A percentile compares a stretch with the other conserved stretches of the same genome.
phyloP scores from a whole-genome alignment of 306 rosid species.

The Mucuna pruriens region DNA sequence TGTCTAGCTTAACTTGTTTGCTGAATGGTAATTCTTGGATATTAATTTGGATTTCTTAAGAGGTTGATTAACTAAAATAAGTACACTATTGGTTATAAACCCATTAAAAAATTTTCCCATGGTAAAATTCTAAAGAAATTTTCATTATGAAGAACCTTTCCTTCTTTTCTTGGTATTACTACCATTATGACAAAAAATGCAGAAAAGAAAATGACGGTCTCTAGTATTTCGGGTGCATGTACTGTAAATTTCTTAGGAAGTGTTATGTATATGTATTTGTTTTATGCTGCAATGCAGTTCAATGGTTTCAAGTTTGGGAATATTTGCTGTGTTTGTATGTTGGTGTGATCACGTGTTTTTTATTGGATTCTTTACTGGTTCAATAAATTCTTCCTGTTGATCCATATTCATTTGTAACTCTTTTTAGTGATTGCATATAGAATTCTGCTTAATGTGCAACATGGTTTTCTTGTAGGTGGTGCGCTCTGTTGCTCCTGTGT shows the following conservation, averaged over 20 bases:
- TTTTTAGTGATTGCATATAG: background rate
- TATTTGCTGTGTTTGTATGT: background rate
- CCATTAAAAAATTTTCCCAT: background rate
- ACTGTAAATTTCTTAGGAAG: background rate
- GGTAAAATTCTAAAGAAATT: background rate
- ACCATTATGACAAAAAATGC: background rate
- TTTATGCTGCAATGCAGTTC: background rate
- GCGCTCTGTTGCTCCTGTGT: slow-evolving; percentile 80
- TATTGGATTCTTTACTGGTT: background rate
- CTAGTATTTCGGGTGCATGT: background rate
- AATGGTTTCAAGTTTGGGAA: background rate
- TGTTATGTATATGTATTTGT: background rate
- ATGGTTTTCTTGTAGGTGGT: slow-evolving; percentile 67
- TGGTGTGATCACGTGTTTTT: background rate
- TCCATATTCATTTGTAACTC: background rate
- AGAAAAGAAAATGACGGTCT: background rate
- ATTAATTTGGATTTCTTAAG: background rate
- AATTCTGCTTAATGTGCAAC: slow-evolving; percentile 31
- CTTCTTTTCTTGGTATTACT: background rate
- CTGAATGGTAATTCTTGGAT: background rate
- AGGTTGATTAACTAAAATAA: background rate
- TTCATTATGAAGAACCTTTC: background rate
- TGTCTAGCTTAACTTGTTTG: background rate
- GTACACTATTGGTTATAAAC: background rate
- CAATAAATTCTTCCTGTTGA: background rate